Percentiles rank a stretch among this genome's conserved stretches.
Evolutionary conservation across 805 yeast genomes (phyloP).

Genomic region (Nakazawaea siamensis): DNA sequence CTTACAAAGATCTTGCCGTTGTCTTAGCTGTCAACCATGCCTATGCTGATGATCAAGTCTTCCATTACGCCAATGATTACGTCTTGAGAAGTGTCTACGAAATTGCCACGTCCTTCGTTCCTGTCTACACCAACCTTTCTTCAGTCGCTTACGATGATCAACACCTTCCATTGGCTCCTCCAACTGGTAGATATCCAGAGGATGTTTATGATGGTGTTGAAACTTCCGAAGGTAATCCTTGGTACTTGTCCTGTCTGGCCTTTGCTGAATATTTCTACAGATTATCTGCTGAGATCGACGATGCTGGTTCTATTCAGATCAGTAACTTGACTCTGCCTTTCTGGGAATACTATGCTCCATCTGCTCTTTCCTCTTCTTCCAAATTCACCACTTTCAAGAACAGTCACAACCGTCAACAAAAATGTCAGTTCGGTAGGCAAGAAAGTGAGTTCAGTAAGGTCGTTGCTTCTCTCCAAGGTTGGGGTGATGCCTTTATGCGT

Average conservation of each 20-base stretch:
- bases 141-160: background rate
- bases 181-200: conserved; percentile 35
- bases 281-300: conserved; percentile 14
- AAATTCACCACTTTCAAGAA: background rate
- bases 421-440: conserved; percentile 14
- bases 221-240: conserved; percentile 36
- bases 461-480: conserved; percentile 2
- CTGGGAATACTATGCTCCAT: conserved; percentile 6
- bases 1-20: conserved; percentile 4
- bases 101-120: conserved; percentile 4
- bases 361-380: background rate
- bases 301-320: conserved; percentile 6
- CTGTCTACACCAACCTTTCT: conserved; percentile 4
- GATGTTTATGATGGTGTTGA: conserved; percentile 36
- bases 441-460: conserved; percentile 11
- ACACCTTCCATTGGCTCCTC: conserved; percentile 10
- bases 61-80: conserved; percentile 4
- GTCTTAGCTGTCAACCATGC: conserved; percentile 6
- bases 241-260: conserved; percentile 37
- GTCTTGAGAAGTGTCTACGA: conserved; percentile 4
- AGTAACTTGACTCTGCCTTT: conserved; percentile 3
- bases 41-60: conserved; percentile 2
- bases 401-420: background rate
- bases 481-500: conserved; percentile 27
- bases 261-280: conserved; percentile 24